Evolutionary conservation across 148 eudicot genomes (phyloP).

Genomic region (Rhododendron griersonianum): DNA sequence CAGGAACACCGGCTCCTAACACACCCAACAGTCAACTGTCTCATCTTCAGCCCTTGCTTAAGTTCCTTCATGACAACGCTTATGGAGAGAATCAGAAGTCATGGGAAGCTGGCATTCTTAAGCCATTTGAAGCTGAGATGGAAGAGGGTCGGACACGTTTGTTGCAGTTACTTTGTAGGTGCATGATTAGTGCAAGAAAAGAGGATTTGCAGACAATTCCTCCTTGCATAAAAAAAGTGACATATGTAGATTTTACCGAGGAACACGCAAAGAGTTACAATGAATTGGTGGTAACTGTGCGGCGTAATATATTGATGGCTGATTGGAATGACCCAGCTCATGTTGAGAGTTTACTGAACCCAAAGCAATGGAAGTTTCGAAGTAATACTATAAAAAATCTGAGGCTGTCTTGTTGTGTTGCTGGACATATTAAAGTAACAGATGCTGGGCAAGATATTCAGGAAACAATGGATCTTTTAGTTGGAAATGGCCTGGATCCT

Average conservation of each 20-base stretch:
- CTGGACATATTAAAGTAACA: constrained; percentile 83
- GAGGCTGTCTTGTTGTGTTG: constrained; percentile 92
- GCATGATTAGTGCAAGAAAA: constrained; percentile 98
- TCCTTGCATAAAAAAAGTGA: constrained; percentile 77
- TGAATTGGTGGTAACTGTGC: constrained; percentile 85
- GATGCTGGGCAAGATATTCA: constrained; percentile 89
- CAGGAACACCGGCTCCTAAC: constrained; percentile 96
- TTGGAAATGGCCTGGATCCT: constrained; percentile 62
- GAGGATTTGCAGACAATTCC: constrained; percentile 77
- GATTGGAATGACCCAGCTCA: constrained; percentile 99
- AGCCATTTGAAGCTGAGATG: constrained; percentile 88
- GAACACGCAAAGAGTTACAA: constrained; percentile 86
- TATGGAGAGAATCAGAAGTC: constrained; percentile 75
- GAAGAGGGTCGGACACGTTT: constrained; percentile 86
- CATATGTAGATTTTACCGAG: constrained; percentile 59
- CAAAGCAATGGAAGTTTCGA: constrained; percentile 89
- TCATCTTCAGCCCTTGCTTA: constrained; percentile 84
- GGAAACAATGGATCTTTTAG: constrained; percentile 90
- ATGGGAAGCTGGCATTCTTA: constrained; percentile 83
- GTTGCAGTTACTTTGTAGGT: constrained; percentile 71
- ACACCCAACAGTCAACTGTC: constrained; percentile 86
- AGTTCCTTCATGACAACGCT: constrained; percentile 81
- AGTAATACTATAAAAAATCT: constrained; percentile 67
- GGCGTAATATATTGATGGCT: constrained; percentile 89
- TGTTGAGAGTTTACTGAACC: constrained; percentile 90